Percentiles rank a stretch among this genome's conserved stretches.
phyloP scores from a whole-genome alignment of 2,329 filamentous ascomycete genomes.

The Coniochaeta hoffmannii region DNA sequence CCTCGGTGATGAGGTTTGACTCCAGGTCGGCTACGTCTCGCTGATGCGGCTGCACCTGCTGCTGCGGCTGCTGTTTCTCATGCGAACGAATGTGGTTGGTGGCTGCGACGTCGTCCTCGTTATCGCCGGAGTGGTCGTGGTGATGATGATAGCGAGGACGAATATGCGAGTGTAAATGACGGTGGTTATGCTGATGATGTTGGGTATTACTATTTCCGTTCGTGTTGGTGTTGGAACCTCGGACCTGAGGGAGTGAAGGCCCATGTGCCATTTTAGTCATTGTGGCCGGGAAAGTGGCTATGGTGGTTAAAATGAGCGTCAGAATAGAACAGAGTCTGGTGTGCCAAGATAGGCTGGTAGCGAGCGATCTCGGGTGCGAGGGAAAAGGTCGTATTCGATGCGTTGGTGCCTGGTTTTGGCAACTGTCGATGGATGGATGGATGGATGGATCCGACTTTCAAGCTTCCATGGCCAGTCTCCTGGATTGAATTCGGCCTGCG shows the following conservation, averaged over 20 bases:
- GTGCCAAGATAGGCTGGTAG: constrained; percentile 1
- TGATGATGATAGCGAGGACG: constrained; percentile 18
- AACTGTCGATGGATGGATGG: too few relatives aligned
- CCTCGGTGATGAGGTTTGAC: constrained; percentile 29
- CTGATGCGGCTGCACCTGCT: constrained; percentile 9
- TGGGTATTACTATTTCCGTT: too few relatives aligned
- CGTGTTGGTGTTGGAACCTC: constrained; percentile 14
- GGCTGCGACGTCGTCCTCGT: constrained; percentile 15
- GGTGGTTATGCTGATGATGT: constrained; percentile 24
- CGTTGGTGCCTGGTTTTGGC: neutral
- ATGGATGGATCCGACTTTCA: neutral
- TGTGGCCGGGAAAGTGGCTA: constrained; percentile 28
- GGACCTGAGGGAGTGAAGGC: constrained; percentile 43
- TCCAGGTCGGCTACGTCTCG: constrained; percentile 18
- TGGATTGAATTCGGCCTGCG: constrained; percentile 1
- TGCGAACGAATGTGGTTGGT: constrained; percentile 14
- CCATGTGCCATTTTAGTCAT: constrained; percentile 37
- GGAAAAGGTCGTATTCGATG: constrained; percentile 4
- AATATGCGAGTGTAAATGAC: constrained; percentile 17
- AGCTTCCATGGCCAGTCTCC: neutral
- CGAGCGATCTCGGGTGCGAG: constrained; percentile 1
- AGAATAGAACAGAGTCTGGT: constrained; percentile 2
- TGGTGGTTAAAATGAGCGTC: constrained; percentile 13
- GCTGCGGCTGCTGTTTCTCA: constrained; percentile 9
- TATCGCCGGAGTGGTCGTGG: neutral